Percentiles rank a stretch among this genome's conserved stretches.
These are phyloP conservation scores for Leishmania martiniquensis DNA, from an alignment of 208 protist species.

Conservation along the genomic window DNA sequence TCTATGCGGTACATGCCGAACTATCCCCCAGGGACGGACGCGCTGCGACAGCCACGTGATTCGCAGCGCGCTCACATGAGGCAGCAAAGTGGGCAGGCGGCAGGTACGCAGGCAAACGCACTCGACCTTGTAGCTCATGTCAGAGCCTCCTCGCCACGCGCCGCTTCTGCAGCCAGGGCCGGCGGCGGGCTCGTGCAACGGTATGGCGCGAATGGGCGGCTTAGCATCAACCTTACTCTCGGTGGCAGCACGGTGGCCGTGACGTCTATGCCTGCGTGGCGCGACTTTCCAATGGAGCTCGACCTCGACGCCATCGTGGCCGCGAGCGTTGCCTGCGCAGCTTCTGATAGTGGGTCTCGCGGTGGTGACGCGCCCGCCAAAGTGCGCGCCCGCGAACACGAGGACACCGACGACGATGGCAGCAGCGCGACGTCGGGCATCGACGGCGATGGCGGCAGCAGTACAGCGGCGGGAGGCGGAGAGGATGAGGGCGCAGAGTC, in stretches of 20 bases:
- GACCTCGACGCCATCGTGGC: constrained; percentile 10
- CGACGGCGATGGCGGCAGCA: neutral
- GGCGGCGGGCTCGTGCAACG: constrained; percentile 15
- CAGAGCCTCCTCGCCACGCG: neutral
- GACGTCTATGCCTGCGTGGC: constrained; percentile 23
- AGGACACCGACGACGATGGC: neutral
- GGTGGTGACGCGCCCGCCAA: neutral
- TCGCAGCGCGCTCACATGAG: neutral
- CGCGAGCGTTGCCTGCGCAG: neutral
- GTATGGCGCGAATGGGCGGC: constrained; percentile 5
- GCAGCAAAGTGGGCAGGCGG: neutral
- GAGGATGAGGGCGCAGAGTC: constrained; percentile 12
- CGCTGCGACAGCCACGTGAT: constrained; percentile 24
- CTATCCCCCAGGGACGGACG: constrained; percentile 72
- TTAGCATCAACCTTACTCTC: constrained; percentile 16
- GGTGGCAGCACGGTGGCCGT: constrained; percentile 4
- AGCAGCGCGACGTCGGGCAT: neutral
- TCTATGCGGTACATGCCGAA: constrained; percentile 43
- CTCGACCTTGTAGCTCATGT: constrained; percentile 1
- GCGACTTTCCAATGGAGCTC: constrained; percentile 18
- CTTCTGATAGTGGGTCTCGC: neutral
- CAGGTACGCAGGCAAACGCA: neutral
- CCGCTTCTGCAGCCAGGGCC: neutral
- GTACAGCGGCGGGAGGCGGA: neutral
- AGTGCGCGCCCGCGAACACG: neutral